These are phyloP conservation scores for Thuidium tamariscinum DNA, from an alignment of 225 moss, liverwort and hornwort genomes.

Conservation along the genomic window DNA sequence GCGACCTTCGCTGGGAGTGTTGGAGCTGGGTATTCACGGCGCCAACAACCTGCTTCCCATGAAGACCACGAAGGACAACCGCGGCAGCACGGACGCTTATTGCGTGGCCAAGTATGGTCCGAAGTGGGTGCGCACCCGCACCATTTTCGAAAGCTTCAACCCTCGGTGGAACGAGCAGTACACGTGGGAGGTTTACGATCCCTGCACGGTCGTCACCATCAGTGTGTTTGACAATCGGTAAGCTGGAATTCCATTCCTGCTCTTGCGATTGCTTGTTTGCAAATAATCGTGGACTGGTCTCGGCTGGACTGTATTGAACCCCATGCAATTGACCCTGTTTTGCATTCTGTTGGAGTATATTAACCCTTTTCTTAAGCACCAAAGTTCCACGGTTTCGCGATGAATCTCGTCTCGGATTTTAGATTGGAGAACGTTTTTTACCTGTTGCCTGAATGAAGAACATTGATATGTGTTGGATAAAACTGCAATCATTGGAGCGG, in stretches of 20 bases:
- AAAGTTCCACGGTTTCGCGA: neutral
- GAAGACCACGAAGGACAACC: slow-evolving; percentile 62
- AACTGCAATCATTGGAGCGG: no score
- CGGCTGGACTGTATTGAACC: neutral
- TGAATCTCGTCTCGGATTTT: neutral
- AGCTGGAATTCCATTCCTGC: neutral
- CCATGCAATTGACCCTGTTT: neutral
- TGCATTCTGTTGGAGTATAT: neutral
- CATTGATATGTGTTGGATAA: neutral
- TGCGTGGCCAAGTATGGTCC: slow-evolving; percentile 91
- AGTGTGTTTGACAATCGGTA: slow-evolving; percentile 94
- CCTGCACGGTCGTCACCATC: slow-evolving; percentile 81
- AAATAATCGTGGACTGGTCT: neutral
- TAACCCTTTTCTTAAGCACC: neutral
- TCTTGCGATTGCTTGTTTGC: neutral
- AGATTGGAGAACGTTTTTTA: no score
- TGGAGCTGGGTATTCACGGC: slow-evolving; percentile 82
- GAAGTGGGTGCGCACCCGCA: slow-evolving; percentile 85
- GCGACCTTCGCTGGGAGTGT: slow-evolving; percentile 65
- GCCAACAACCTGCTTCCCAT: slow-evolving; percentile 73
- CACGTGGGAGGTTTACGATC: slow-evolving; percentile 95
- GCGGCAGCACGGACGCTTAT: slow-evolving; percentile 59
- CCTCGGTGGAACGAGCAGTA: slow-evolving; percentile 97
- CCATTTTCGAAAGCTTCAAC: slow-evolving; percentile 77
- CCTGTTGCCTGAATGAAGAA: neutral